Base-by-base conservation (phyloP, 139 green algal genomes). In the Ulvella scutata region DNA sequence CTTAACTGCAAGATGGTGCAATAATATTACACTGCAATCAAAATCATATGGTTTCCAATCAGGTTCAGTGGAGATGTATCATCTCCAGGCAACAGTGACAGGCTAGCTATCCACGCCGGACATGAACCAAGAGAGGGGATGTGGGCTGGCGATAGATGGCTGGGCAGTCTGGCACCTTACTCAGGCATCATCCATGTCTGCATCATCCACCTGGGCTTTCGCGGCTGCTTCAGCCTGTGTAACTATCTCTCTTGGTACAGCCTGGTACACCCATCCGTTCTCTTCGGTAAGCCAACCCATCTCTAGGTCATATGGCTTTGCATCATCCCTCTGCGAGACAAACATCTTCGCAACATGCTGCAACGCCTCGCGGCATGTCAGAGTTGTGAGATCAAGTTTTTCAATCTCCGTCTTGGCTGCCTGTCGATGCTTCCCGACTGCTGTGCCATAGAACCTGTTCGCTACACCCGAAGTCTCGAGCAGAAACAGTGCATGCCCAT, bases 251-350 rank as follows among this genome's bases (percentile, higher is more conserved):
- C 80, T 72, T 10, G 93, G 90, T 28, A 98, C 90, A 61, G 84
- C 74, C 43, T 87, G 67, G 80, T 96, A 92, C 80, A 90, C 62
- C 3, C 80, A 78, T 38, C 80, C 78, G 43, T 73, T 92, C 74
- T 96, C 95, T 4, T 98, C 93, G 77, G 87, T 98, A 4, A 99
- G 83, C 95, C 95, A 99, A 44, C 85, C 88, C 77, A 99, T 82
- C 83, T 99, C 95, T 72, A 99, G 74, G 86, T 99, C 95, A 85
- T 98, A 99, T 2, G 88, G 87, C 88, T 99, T 99, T 78, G 89
- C 87, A 72, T 95, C 90, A 76, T 98, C 95, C 23, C 37, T 20
- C 26, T 44, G 59, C 23, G 59, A 43, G 59, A 73, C 13, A 37
- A 67, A 85, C 77, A 98, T 97, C 78, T 97, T 96, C 35, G 91